A percentile compares a stretch with the other conserved stretches of the same genome.
Conservation (phyloP, 768 basidiomycete genomes). For the Gyrodon lividus region DNA sequence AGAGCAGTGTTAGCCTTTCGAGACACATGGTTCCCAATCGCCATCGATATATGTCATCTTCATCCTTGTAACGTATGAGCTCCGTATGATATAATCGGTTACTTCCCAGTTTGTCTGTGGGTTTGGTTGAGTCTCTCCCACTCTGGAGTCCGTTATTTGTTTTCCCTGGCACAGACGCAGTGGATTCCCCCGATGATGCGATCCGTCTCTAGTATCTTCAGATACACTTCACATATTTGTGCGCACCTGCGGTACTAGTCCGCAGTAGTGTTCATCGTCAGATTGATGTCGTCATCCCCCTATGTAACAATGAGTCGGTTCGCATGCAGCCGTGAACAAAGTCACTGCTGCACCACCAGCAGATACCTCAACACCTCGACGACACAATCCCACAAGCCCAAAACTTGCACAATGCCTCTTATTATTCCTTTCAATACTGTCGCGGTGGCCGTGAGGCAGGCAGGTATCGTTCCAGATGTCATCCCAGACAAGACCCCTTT, state of each 20-base stretch:
- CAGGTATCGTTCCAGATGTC: slow-evolving; percentile 32
- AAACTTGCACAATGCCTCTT: slow-evolving; percentile 14
- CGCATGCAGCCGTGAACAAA: background rate
- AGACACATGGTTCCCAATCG: too few relatives aligned
- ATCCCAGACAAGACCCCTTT: slow-evolving; percentile 25
- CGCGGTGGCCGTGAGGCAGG: slow-evolving; percentile 9
- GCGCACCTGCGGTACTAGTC: too few relatives aligned
- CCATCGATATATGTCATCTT: too few relatives aligned
- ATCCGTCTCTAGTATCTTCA: background rate
- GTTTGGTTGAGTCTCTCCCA: too few relatives aligned
- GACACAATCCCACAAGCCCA: background rate
- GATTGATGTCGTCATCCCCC: slow-evolving; percentile 12
- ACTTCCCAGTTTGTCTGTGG: background rate
- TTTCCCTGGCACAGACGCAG: background rate
- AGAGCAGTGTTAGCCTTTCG: too few relatives aligned
- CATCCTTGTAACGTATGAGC: too few relatives aligned
- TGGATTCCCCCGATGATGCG: background rate
- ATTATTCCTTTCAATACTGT: slow-evolving; percentile 29
- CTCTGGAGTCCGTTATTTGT: background rate
- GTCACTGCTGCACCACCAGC: background rate
- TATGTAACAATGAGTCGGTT: slow-evolving; percentile 1
- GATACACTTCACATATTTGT: background rate
- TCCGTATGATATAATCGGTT: background rate
- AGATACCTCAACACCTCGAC: background rate
- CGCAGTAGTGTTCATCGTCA: background rate